A percentile compares a stretch with the other conserved stretches of the same genome.
These are phyloP conservation scores for Phanerodontia chrysosporium DNA, from an alignment of 768 basidiomycete genomes.

Conservation along the genomic window DNA sequence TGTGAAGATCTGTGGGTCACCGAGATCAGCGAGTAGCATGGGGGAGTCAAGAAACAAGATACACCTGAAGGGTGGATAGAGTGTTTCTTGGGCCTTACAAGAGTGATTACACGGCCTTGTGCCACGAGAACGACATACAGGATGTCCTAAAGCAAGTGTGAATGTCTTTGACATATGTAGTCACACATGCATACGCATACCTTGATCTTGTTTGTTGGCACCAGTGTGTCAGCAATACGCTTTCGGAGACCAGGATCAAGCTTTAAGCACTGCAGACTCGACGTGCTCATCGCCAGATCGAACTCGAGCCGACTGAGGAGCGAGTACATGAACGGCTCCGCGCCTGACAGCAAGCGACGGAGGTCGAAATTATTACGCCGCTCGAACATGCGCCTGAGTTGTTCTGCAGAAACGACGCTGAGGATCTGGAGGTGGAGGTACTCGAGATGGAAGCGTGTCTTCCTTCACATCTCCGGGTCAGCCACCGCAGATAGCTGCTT, in stretches of 20 bases:
- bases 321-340: conserved; percentile 75
- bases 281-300: conserved; percentile 79
- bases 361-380: conserved; percentile 90
- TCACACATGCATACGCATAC: conserved; percentile 29
- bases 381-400: conserved; percentile 84
- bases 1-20: conserved; percentile 67
- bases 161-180: too few species aligned
- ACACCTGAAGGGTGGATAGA: conserved; percentile 93
- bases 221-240: conserved; percentile 73
- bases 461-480: conserved; percentile 42
- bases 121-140: conserved; percentile 89
- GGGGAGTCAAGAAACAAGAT: background rate
- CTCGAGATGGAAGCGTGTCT: conserved; percentile 92
- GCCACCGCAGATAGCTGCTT: background rate
- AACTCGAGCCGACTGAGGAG: conserved; percentile 66
- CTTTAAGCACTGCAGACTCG: conserved; percentile 76
- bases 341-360: conserved; percentile 68
- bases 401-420: conserved; percentile 81
- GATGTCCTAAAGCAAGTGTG: too few species aligned
- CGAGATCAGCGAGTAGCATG: conserved; percentile 1
- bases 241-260: conserved; percentile 67
- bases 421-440: conserved; percentile 93
- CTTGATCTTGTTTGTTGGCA: conserved; percentile 79
- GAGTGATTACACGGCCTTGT: conserved; percentile 71
- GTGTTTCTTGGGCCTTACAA: conserved; percentile 88